Conservation (phyloP, 2,329 filamentous ascomycete genomes). For the Fusarium lyarnte region DNA sequence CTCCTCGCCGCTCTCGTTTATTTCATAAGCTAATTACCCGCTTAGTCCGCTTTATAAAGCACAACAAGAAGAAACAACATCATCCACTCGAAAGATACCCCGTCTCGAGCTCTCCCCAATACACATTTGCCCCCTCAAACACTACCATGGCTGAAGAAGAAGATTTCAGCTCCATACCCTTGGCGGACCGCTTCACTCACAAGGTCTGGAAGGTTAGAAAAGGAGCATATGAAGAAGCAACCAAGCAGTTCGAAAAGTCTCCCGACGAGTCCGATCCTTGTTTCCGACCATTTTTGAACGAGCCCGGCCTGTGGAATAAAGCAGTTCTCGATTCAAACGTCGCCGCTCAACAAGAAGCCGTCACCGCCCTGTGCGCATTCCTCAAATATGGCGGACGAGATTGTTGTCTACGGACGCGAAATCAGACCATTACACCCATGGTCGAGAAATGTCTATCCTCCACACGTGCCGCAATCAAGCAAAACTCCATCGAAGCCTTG, state of each 20-base stretch:
- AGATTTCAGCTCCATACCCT: conserved; percentile 81
- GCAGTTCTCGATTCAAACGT: conserved; percentile 96
- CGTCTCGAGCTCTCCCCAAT: conserved; percentile 29
- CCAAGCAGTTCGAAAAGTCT: conserved; percentile 85
- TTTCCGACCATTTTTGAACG: conserved; percentile 87
- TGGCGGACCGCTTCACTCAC: conserved; percentile 84
- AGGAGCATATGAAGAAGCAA: conserved; percentile 90
- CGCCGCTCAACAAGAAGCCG: conserved; percentile 92
- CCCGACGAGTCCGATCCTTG: conserved; percentile 86
- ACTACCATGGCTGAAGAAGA: conserved; percentile 83
- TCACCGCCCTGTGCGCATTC: conserved; percentile 88
- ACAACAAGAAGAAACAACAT: conserved; percentile 28
- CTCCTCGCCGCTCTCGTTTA: conserved; percentile 32
- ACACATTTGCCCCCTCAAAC: conserved; percentile 23
- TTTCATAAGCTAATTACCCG: conserved; percentile 47
- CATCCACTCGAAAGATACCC: conserved; percentile 36
- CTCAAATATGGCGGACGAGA: conserved; percentile 89
- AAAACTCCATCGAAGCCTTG: conserved; percentile 85
- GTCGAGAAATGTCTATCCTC: conserved; percentile 92
- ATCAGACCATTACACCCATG: conserved; percentile 78
- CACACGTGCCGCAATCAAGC: conserved; percentile 87
- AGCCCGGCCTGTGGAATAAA: conserved; percentile 88
- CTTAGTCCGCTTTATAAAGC: conserved; percentile 41
- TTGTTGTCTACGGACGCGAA: conserved; percentile 80
- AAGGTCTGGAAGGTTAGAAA: conserved; percentile 96